phyloP scores from a whole-genome alignment of 371 early-diverging fungal species.

The Chytridiales sp. region DNA sequence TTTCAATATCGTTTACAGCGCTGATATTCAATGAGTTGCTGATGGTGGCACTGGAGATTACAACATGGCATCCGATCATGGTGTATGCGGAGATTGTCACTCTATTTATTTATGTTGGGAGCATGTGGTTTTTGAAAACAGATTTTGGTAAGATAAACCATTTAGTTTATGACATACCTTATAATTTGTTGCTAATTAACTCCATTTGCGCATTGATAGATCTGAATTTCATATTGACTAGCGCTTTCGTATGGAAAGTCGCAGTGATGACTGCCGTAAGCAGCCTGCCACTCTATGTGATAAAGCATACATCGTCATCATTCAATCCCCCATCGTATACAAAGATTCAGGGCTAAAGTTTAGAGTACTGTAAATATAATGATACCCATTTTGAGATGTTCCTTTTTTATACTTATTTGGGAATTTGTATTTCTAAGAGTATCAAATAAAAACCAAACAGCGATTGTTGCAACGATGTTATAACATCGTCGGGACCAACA shows the following conservation, averaged over 20 bases:
- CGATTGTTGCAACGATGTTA: no score
- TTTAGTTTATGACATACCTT: not conserved
- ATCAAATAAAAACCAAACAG: no score
- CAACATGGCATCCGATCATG: slow-evolving; percentile 91
- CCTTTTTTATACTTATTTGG: not conserved
- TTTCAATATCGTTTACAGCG: slow-evolving; percentile 96
- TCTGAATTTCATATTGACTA: slow-evolving; percentile 78
- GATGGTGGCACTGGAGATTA: slow-evolving; percentile 96
- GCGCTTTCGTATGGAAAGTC: slow-evolving; percentile 86
- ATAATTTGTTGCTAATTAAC: slow-evolving; percentile 3
- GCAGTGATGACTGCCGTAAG: slow-evolving; percentile 85
- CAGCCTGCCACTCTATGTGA: slow-evolving; percentile 65
- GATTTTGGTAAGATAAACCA: slow-evolving; percentile 73
- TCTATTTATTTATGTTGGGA: slow-evolving; percentile 76
- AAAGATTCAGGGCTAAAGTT: slow-evolving; percentile 35
- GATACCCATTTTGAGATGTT: not conserved
- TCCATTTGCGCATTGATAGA: slow-evolving; percentile 49
- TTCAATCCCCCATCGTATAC: slow-evolving; percentile 43
- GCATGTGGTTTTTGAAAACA: slow-evolving; percentile 83
- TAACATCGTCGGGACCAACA: no score
- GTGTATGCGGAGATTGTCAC: slow-evolving; percentile 79
- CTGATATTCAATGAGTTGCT: slow-evolving; percentile 96
- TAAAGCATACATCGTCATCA: slow-evolving; percentile 30
- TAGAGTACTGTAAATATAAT: slow-evolving; percentile 5
- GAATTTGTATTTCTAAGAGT: no score